Evolutionary conservation across 2,329 filamentous ascomycete genomes (phyloP), one percentile per base, ranked within the genome.

Genomic region (Alternaria sp.): DNA sequence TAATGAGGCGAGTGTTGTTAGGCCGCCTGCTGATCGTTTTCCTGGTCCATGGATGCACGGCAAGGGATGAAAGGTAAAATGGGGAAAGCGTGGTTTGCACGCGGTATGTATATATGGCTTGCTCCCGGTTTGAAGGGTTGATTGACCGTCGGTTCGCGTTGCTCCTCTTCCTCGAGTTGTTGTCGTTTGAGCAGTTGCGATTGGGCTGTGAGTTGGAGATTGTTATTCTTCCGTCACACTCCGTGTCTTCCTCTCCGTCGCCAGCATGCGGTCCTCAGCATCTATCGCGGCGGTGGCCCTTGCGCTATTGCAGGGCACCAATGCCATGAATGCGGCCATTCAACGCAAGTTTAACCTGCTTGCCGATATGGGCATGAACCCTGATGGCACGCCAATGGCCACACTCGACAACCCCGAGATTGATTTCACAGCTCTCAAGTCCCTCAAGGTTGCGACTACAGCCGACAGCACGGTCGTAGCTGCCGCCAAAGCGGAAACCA

Each of bases 341-440:
- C 63, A 64, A 7, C 68, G 69, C 55, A 62, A 71, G 34, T 67
- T 73, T 52, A 59, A 54, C 22, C 36, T 71, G 16, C 63, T 76
- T 55, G 75, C 75, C 5, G 74, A 78, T 8, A 72, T 75, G 69
- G 76, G 76, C 27, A 63, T 76, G 41, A 68, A 72, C 25, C 65
- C 74, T 1, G 75, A 77, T 56, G 76, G 75, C 43, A 73, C 71
- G 3, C 63, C 73, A 20, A 74, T 77, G 62, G 52, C 55, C 14
- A 32, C 45, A 22, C 22, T 20, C 22, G 54, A 61, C 8, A 57
- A 53, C 32, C 30, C 28, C 11, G 6, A 27, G 18, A 28, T 32
- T 16, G 51, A 63, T 30, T 27, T 48, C 1, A 28, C 46, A 6
- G 41, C 48, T 28, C 28, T 58, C 43, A 36, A 45, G 9, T 48